Conservation (phyloP, 768 basidiomycete species). For the Kwoniella bestiolae region DNA sequence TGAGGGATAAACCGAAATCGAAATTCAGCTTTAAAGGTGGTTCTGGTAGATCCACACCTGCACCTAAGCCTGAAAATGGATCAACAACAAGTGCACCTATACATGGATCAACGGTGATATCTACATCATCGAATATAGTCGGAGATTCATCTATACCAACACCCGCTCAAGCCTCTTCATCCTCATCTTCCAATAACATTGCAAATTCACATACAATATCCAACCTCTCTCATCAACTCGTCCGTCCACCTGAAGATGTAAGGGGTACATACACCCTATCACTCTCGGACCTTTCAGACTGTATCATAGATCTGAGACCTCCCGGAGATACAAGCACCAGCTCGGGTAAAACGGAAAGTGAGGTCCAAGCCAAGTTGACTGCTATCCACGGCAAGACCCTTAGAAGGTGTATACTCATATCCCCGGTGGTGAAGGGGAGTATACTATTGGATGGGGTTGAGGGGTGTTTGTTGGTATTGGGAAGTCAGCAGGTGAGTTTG, state of each 20-base stretch:
- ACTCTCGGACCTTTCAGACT: conserved; percentile 69
- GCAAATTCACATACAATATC: conserved; percentile 11
- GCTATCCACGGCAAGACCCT: conserved; percentile 71
- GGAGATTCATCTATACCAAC: too few species aligned
- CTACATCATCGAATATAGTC: too few species aligned
- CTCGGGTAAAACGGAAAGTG: background rate
- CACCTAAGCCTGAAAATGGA: background rate
- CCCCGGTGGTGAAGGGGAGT: conserved; percentile 72
- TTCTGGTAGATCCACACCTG: conserved; percentile 31
- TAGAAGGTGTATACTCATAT: conserved; percentile 66
- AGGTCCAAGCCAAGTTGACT: conserved; percentile 40
- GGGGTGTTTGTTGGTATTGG: conserved; percentile 69
- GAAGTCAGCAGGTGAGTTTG: conserved; percentile 74
- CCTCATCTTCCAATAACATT: conserved; percentile 5
- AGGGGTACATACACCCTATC: conserved; percentile 58
- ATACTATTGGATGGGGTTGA: conserved; percentile 70
- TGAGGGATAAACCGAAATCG: conserved; percentile 61
- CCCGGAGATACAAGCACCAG: background rate
- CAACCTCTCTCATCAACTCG: background rate
- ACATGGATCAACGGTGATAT: background rate
- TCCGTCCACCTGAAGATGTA: background rate
- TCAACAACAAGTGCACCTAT: background rate
- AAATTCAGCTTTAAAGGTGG: conserved; percentile 71
- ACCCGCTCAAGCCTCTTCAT: background rate
- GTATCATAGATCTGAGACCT: conserved; percentile 74